Evolutionary conservation across 169 alveolate genomes (phyloP).

Genomic region (Plasmodium adleri): DNA sequence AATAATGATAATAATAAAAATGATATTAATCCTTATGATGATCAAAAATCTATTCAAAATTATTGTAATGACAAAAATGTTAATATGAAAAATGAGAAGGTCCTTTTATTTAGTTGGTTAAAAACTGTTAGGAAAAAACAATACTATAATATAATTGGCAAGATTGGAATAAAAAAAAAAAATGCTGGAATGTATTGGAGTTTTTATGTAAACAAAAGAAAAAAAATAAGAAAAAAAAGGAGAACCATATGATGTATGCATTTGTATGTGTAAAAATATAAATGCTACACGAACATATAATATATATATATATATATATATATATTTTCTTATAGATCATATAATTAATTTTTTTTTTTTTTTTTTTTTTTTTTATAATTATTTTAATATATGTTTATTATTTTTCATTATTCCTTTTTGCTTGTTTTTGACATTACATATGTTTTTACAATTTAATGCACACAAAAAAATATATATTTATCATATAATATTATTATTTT

Average conservation of each 20-base stretch:
- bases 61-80: neutral
- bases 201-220: conserved; percentile 82
- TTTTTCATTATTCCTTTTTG: neutral
- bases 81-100: neutral
- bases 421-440: neutral
- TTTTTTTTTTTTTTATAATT: neutral
- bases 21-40: no score
- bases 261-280: no score
- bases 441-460: neutral
- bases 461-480: no score
- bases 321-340: neutral
- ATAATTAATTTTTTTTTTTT: neutral
- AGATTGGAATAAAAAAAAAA: conserved; percentile 83
- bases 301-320: neutral
- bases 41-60: neutral
- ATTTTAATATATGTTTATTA: neutral
- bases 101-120: conserved; percentile 63
- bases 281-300: neutral
- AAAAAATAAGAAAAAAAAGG: conserved; percentile 81
- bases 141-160: conserved; percentile 83
- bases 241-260: conserved; percentile 77
- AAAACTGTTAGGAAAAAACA: conserved; percentile 81
- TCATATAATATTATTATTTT: neutral
- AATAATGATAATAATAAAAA: neutral
- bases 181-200: conserved; percentile 88